A percentile compares a stretch with the other conserved stretches of the same genome.
Conservation (phyloP, 805 yeast species). For the Teunomyces cretensis region DNA sequence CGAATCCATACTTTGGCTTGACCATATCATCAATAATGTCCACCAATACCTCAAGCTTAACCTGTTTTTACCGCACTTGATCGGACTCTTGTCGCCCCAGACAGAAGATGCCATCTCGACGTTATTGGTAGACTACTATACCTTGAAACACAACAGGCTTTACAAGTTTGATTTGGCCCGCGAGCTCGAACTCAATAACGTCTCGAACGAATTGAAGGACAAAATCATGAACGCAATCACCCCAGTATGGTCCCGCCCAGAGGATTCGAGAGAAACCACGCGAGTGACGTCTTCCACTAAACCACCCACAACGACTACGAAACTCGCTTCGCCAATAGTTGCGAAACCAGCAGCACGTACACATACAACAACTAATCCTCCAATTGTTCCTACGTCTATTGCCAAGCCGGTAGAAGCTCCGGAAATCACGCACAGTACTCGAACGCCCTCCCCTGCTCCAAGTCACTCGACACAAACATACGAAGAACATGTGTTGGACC, state of each 20-base stretch:
- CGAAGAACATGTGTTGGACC: slow-evolving; percentile 2
- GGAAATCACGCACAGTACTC: not conserved
- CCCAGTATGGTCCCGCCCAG: slow-evolving; percentile 1
- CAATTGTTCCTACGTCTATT: not conserved
- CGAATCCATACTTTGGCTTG: slow-evolving; percentile 47
- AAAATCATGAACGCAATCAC: slow-evolving; percentile 7
- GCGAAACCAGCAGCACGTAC: not conserved
- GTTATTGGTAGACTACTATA: slow-evolving; percentile 29
- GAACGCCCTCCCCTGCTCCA: not conserved
- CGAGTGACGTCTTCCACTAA: not conserved
- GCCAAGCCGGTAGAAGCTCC: not conserved
- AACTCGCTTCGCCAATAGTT: not conserved
- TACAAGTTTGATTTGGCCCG: slow-evolving; percentile 47
- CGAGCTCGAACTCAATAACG: slow-evolving; percentile 36
- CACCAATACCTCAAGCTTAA: slow-evolving; percentile 33
- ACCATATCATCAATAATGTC: slow-evolving; percentile 36
- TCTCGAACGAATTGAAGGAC: slow-evolving; percentile 13
- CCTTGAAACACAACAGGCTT: slow-evolving; percentile 27
- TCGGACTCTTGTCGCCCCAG: slow-evolving; percentile 12
- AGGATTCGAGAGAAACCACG: not conserved
- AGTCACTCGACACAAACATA: not conserved
- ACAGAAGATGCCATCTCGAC: slow-evolving; percentile 9
- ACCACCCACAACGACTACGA: not conserved
- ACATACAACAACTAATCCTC: not conserved
- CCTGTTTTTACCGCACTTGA: slow-evolving; percentile 25